Conservation (phyloP, 2,329 filamentous ascomycete species). For the Trichophyton verrucosum region DNA sequence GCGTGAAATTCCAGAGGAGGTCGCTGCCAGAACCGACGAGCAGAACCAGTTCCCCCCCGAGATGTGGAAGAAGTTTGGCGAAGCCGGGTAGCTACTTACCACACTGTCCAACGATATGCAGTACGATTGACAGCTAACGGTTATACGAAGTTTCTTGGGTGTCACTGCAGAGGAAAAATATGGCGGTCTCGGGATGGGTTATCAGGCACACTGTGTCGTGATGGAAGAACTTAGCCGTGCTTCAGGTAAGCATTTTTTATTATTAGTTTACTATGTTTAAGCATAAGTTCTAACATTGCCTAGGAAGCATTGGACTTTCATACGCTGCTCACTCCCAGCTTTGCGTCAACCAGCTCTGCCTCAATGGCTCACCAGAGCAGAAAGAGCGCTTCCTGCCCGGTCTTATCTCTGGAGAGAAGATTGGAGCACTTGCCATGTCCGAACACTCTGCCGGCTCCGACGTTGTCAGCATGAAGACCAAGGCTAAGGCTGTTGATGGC, state of each 20-base stretch:
- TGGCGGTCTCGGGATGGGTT: conserved; percentile 81
- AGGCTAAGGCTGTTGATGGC: conserved; percentile 66
- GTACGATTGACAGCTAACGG: neutral
- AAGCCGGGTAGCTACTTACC: conserved; percentile 48
- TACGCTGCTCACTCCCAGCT: conserved; percentile 95
- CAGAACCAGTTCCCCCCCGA: conserved; percentile 76
- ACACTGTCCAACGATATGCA: neutral
- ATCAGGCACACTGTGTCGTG: conserved; percentile 90
- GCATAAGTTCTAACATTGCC: neutral
- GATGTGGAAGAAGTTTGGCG: conserved; percentile 90
- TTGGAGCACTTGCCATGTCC: conserved; percentile 89
- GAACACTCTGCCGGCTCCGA: conserved; percentile 85
- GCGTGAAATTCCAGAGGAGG: conserved; percentile 71
- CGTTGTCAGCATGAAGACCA: conserved; percentile 90
- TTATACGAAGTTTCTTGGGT: conserved; percentile 54
- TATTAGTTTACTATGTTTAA: neutral
- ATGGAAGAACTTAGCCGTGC: conserved; percentile 91
- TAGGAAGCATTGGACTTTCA: conserved; percentile 59
- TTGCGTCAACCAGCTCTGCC: conserved; percentile 88
- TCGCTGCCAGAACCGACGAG: conserved; percentile 72
- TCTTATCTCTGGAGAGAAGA: conserved; percentile 63
- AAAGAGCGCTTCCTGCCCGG: conserved; percentile 70
- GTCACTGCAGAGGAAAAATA: conserved; percentile 89
- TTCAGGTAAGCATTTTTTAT: conserved; percentile 40
- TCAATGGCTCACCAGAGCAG: conserved; percentile 71